A percentile compares a stretch with the other conserved stretches of the same genome.
Evolutionary conservation across 1,139 yeast species (phyloP).

Genomic region (Yamadazyma sp.): DNA sequence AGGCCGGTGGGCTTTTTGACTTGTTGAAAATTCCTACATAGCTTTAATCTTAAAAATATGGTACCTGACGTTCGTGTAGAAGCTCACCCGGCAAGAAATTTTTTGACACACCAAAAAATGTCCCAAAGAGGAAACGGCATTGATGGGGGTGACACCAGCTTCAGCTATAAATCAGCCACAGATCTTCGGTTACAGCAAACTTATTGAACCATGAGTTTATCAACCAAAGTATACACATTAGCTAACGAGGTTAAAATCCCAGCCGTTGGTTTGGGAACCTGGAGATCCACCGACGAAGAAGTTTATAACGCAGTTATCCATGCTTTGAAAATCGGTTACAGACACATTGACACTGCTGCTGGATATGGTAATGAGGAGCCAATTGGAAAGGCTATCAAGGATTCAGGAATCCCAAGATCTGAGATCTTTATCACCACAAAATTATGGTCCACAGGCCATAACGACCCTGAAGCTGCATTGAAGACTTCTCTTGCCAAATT

Average conservation of each 20-base stretch:
- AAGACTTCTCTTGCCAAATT: constrained; percentile 63
- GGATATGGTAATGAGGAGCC: constrained; percentile 65
- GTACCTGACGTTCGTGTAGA: too few relatives aligned
- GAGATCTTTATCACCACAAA: constrained; percentile 81
- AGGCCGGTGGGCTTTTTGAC: constrained; percentile 1
- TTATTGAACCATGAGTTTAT: constrained; percentile 4
- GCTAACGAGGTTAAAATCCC: constrained; percentile 68
- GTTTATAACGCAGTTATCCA: constrained; percentile 57
- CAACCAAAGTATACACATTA: constrained; percentile 30
- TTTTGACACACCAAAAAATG: too few relatives aligned
- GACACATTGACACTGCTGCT: constrained; percentile 80
- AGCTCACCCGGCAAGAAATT: too few relatives aligned
- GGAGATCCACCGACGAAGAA: constrained; percentile 62
- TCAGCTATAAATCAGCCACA: background rate
- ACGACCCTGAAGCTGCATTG: constrained; percentile 57
- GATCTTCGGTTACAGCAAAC: too few relatives aligned
- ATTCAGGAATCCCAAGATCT: constrained; percentile 67
- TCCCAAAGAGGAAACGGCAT: too few relatives aligned
- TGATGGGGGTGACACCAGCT: too few relatives aligned
- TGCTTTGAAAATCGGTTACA: constrained; percentile 63
- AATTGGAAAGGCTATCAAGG: constrained; percentile 66
- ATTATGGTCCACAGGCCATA: constrained; percentile 69
- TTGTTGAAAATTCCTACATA: constrained; percentile 1
- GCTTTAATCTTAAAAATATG: background rate
- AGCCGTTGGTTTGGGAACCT: constrained; percentile 76